Evolutionary conservation across 2,329 filamentous ascomycete species (phyloP), one percentile per base, ranked within the genome.

Genomic region (Sarocladium brachiariae): DNA sequence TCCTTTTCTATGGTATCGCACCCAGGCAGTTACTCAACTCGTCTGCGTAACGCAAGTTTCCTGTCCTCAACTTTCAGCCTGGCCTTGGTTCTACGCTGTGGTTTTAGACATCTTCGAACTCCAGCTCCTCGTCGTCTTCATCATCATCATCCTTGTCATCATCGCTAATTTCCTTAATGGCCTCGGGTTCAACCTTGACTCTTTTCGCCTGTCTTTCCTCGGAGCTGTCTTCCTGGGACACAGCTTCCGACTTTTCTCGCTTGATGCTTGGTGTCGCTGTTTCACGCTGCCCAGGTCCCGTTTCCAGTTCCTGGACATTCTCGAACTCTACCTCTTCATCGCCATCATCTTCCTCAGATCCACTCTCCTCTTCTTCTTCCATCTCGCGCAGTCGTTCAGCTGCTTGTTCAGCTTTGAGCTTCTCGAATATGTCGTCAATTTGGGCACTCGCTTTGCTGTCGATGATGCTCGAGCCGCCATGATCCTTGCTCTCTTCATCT

Each of bases 361-460:
- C 52, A 21, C 49, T 48, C 13, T 49, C 46, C 18, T 49, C 46
- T 21, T 52, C 53, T 10, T 52, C 46, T 21, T 31, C 51, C 52
- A 35, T 41, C 37, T 61, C 60, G 37, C 64, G 57, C 10, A 64
- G 64, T 33, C 64, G 61, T 58, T 69, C 76, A 53, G 66, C 43
- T 52, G 64, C 73, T 63, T 84, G 77, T 54, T 83, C 80, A 4
- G 75, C 77, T 57, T 82, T 83, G 16, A 89, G 72, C 52, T 77
- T 78, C 33, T 78, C 78, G 62, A 87, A 89, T 51, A 86, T 81
- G 50, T 81, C 80, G 51, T 84, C 83, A 54, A 89, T 77, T 52
- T 77, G 74, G 37, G 77, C 71, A 25, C 75, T 71, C 53, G 81
- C 73, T 21, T 74, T 77, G 51, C 72, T 70, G n/a, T 76, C 70